phyloP scores from a whole-genome alignment of 768 basidiomycete species.

The Artomyces pyxidatus region DNA sequence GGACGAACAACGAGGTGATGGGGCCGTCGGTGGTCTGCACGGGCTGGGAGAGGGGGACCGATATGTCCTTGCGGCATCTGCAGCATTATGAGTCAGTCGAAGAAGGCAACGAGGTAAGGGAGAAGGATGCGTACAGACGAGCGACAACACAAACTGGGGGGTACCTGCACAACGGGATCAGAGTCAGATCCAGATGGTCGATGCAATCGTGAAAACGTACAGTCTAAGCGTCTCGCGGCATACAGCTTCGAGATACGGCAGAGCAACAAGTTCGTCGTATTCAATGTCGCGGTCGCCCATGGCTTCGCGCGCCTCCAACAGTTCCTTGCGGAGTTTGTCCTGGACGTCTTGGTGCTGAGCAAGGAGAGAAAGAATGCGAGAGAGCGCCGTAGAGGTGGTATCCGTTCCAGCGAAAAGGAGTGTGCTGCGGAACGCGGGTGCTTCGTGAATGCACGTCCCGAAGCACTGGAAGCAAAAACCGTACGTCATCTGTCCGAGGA shows the following conservation, averaged over 20 bases:
- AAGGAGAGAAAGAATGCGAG: conserved; percentile 1
- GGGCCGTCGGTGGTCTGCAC: neutral
- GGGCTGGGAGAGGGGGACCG: neutral
- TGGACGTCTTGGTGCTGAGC: conserved; percentile 25
- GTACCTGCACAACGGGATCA: neutral
- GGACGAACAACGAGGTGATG: neutral
- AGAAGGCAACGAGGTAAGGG: neutral
- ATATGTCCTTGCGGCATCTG: neutral
- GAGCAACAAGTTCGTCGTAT: conserved; percentile 24
- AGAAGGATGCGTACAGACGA: neutral
- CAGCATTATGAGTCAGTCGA: neutral
- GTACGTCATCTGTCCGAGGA: conserved; percentile 32
- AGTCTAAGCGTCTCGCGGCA: conserved; percentile 6
- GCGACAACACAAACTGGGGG: neutral
- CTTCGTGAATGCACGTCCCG: neutral
- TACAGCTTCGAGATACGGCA: conserved; percentile 25
- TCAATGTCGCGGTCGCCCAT: conserved; percentile 19
- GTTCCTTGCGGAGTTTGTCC: conserved; percentile 19
- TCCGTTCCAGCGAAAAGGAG: conserved; percentile 14
- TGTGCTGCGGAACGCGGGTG: neutral
- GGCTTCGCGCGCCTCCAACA: neutral
- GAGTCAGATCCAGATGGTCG: neutral
- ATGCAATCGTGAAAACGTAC: neutral
- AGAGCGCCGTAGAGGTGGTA: conserved; percentile 5
- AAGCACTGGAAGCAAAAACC: neutral